Evolutionary conservation across 495 filamentous ascomycete species (phyloP).

Genomic region (Neurospora sp.): DNA sequence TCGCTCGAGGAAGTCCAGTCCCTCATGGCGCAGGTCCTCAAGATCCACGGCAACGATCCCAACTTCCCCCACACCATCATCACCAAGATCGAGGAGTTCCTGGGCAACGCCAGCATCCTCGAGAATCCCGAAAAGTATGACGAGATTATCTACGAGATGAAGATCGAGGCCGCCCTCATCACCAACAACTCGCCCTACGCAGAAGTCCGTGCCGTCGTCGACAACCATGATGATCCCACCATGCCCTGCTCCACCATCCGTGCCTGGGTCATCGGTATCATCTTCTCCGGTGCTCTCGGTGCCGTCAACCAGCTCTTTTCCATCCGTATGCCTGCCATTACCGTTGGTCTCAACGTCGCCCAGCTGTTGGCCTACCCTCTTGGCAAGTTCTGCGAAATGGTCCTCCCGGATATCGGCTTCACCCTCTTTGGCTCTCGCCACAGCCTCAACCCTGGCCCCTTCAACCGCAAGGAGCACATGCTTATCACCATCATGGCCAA

Average conservation of each 20-base stretch:
- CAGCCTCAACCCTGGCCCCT: constrained; percentile 38
- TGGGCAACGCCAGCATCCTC: constrained; percentile 21
- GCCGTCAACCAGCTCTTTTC: constrained; percentile 30
- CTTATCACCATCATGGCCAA: constrained; percentile 36
- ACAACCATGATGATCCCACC: constrained; percentile 28
- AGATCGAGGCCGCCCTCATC: constrained; percentile 31
- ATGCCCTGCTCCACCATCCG: constrained; percentile 26
- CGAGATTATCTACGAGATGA: constrained; percentile 29
- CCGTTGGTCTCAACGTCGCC: constrained; percentile 22
- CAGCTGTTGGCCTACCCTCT: constrained; percentile 29
- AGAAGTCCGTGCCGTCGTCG: constrained; percentile 38
- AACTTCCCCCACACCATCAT: constrained; percentile 28
- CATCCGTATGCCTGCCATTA: constrained; percentile 25
- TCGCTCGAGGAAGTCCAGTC: constrained; percentile 13
- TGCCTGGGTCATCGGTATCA: constrained; percentile 25
- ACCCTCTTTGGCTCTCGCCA: constrained; percentile 25
- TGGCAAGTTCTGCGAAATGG: constrained; percentile 22
- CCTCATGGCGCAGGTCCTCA: constrained; percentile 24
- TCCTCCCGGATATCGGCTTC: constrained; percentile 27
- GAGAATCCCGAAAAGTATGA: constrained; percentile 19
- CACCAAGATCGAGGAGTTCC: constrained; percentile 21
- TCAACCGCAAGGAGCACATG: constrained; percentile 40
- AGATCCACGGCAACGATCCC: constrained; percentile 26
- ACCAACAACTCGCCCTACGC: constrained; percentile 34
- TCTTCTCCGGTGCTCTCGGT: constrained; percentile 21